These are phyloP conservation scores for Nigrograna mackinnonii DNA, from an alignment of 2,329 filamentous ascomycete species.

Conservation along the genomic window DNA sequence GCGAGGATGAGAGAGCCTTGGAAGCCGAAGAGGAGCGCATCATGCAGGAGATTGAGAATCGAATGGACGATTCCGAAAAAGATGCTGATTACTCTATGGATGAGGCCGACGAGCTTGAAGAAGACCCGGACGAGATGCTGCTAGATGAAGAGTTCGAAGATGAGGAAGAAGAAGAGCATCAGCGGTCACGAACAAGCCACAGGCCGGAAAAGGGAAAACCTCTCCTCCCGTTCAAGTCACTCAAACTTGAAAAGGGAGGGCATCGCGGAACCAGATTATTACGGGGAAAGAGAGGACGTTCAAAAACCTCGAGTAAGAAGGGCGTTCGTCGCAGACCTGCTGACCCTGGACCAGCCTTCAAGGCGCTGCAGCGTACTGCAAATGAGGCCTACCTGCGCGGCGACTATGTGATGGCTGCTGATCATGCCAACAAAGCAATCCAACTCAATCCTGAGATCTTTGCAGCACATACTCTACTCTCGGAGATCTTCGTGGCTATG, in stretches of 20 bases:
- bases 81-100: slow-evolving; percentile 41
- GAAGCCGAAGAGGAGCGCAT: slow-evolving; percentile 32
- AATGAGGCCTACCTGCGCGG: slow-evolving; percentile 68
- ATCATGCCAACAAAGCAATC: slow-evolving; percentile 36
- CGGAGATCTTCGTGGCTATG: slow-evolving; percentile 60
- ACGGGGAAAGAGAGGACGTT: slow-evolving; percentile 16
- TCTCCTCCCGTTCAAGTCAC: too few species aligned
- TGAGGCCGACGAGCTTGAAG: slow-evolving; percentile 29
- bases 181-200: not conserved
- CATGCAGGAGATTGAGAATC: slow-evolving; percentile 28
- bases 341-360: slow-evolving; percentile 73
- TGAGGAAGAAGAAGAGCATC: slow-evolving; percentile 19
- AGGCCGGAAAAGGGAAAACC: slow-evolving; percentile 7
- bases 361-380: slow-evolving; percentile 66
- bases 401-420: slow-evolving; percentile 56
- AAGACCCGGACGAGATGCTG: slow-evolving; percentile 16
- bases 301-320: not conserved
- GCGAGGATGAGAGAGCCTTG: slow-evolving; percentile 28
- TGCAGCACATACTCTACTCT: slow-evolving; percentile 62
- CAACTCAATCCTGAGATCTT: slow-evolving; percentile 64
- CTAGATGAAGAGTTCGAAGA: slow-evolving; percentile 33
- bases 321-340: slow-evolving; percentile 38
- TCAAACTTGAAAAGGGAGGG: slow-evolving; percentile 4
- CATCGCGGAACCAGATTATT: slow-evolving; percentile 27
- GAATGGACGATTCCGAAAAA: slow-evolving; percentile 29